phyloP scores from a whole-genome alignment of 345 rosid genomes.

The Carallia brachiata region DNA sequence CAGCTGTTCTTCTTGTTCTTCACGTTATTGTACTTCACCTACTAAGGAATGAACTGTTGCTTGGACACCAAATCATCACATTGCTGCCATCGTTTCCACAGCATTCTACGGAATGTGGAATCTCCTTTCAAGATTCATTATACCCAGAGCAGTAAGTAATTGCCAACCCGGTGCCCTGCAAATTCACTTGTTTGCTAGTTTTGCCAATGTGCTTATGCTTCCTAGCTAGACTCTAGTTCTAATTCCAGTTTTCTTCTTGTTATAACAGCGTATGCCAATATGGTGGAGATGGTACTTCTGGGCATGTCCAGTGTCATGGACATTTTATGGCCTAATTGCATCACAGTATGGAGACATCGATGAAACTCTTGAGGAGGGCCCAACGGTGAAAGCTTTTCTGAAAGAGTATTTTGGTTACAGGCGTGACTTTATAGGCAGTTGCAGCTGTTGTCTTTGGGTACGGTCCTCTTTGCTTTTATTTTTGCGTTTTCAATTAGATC shows the following conservation, averaged over 20 bases:
- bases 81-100: constrained; percentile 48
- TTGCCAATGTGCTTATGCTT: not conserved
- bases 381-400: constrained; percentile 7
- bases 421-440: constrained; percentile 20
- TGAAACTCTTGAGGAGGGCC: too few relatives aligned
- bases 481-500: constrained; percentile 18
- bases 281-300: constrained; percentile 51
- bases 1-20: too few relatives aligned
- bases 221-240: not conserved
- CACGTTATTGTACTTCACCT: too few relatives aligned
- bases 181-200: not conserved
- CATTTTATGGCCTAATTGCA: constrained; percentile 22
- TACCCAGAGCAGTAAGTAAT: constrained; percentile 50
- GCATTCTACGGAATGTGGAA: constrained; percentile 54
- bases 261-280: constrained; percentile 34
- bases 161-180: not conserved
- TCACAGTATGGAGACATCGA: constrained; percentile 16
- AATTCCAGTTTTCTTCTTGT: not conserved
- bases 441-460: constrained; percentile 16
- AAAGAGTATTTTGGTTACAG: constrained; percentile 1
- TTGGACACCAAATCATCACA: constrained; percentile 59
- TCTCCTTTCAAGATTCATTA: constrained; percentile 55
- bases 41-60: constrained; percentile 23
- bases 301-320: constrained; percentile 38
- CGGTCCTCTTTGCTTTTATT: constrained; percentile 14